phyloP scores from a whole-genome alignment of 495 filamentous ascomycete species.

The Penicillium antarcticum region DNA sequence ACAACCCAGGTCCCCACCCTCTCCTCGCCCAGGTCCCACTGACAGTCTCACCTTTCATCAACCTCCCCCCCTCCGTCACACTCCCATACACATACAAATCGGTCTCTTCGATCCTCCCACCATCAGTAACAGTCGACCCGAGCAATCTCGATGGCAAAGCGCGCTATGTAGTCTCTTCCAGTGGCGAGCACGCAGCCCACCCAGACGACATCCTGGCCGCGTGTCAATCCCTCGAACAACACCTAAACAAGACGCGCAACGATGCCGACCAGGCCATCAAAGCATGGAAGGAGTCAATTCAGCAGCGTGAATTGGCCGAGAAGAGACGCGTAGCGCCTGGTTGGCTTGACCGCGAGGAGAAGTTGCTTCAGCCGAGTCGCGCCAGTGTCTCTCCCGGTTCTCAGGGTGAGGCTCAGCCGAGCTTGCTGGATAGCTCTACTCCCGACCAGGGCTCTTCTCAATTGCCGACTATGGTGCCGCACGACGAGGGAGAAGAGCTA shows the following conservation, averaged over 20 bases:
- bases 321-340: slow-evolving; percentile 88
- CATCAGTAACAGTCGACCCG: slow-evolving; percentile 60
- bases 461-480: slow-evolving; percentile 48
- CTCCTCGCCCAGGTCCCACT: slow-evolving; percentile 89
- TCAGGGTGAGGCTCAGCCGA: slow-evolving; percentile 31
- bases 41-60: slow-evolving; percentile 91
- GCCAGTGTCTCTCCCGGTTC: slow-evolving; percentile 8
- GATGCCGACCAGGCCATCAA: slow-evolving; percentile 63
- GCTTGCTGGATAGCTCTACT: slow-evolving; percentile 44
- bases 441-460: slow-evolving; percentile 35
- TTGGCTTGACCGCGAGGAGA: slow-evolving; percentile 87
- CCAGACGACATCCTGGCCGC: slow-evolving; percentile 79
- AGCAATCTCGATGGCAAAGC: slow-evolving; percentile 42
- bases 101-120: slow-evolving; percentile 80
- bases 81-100: slow-evolving; percentile 93
- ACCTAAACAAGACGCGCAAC: slow-evolving; percentile 60
- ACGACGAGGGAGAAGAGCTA: slow-evolving; percentile 71
- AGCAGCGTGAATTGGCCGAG: slow-evolving; percentile 80
- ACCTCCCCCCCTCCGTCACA: slow-evolving; percentile 83
- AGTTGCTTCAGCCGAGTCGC: slow-evolving; percentile 68
- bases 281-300: slow-evolving; percentile 67
- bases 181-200: slow-evolving; percentile 71
- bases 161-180: slow-evolving; percentile 69
- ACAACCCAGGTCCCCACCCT: slow-evolving; percentile 66
- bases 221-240: slow-evolving; percentile 71